phyloP scores from a whole-genome alignment of 345 rosid species.

The Litchi chinensis region DNA sequence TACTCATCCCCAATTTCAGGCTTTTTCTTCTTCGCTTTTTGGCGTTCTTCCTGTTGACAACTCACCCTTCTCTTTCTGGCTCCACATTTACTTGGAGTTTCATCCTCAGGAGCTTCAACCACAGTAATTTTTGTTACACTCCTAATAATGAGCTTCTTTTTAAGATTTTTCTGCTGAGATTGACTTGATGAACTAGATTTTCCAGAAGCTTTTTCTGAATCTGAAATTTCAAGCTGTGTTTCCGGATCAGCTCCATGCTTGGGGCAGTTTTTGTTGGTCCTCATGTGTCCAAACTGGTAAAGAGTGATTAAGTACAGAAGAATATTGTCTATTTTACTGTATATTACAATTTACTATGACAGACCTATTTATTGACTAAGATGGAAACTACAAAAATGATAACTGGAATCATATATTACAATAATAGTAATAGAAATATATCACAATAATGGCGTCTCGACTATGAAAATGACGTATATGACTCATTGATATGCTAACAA shows the following conservation, averaged over 20 bases:
- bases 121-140: slow-evolving; percentile 45
- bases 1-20: slow-evolving; percentile 63
- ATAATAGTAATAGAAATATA: no score
- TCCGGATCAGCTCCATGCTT: slow-evolving; percentile 87
- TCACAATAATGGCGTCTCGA: no score
- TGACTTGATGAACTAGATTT: slow-evolving; percentile 55
- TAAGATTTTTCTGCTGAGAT: slow-evolving; percentile 52
- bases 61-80: slow-evolving; percentile 62
- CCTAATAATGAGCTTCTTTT: slow-evolving; percentile 58
- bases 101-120: slow-evolving; percentile 59
- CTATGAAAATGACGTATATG: no score
- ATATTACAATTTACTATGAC: no score
- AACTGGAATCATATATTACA: no score
- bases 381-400: no score
- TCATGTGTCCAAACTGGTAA: slow-evolving; percentile 96
- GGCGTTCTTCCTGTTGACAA: slow-evolving; percentile 57
- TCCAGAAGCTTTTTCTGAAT: slow-evolving; percentile 56
- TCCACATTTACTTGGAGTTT: slow-evolving; percentile 35
- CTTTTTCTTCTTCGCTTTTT: slow-evolving; percentile 69
- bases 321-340: no score
- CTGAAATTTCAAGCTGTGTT: slow-evolving; percentile 49
- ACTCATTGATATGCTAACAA: no score
- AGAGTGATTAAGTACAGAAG: not conserved
- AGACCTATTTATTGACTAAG: no score
- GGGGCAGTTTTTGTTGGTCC: slow-evolving; percentile 97